Percentiles rank a stretch among this genome's conserved stretches.
phyloP scores from a whole-genome alignment of 1,284 basidiomycete species.

The Ganoderma sp. region DNA sequence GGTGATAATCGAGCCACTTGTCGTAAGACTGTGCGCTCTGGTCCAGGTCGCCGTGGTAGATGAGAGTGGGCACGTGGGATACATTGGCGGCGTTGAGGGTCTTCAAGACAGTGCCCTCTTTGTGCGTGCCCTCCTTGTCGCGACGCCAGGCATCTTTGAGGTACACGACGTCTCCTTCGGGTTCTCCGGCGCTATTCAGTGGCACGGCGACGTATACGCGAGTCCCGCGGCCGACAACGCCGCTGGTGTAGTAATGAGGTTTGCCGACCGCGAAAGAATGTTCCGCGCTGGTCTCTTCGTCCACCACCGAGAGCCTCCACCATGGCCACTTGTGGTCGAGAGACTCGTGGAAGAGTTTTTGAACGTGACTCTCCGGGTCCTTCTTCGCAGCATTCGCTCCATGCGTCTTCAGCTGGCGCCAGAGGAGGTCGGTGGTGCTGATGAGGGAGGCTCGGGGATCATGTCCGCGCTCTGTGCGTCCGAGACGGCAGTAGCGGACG shows the following conservation, averaged over 20 bases:
- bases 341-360: not conserved
- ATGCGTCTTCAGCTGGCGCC: not conserved
- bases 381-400: not conserved
- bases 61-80: slow-evolving; percentile 27
- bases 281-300: not conserved
- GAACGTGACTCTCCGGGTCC: slow-evolving; percentile 5
- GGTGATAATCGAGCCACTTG: not conserved
- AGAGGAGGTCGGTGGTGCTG: not conserved
- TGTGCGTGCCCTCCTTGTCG: slow-evolving; percentile 1
- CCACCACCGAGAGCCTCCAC: slow-evolving; percentile 7
- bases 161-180: slow-evolving; percentile 5
- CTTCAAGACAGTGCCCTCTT: slow-evolving; percentile 16
- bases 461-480: slow-evolving; percentile 11
- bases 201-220: slow-evolving; percentile 23
- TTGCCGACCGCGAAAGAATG: slow-evolving; percentile 14
- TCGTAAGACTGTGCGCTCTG: slow-evolving; percentile 5
- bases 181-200: not conserved
- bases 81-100: slow-evolving; percentile 27
- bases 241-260: slow-evolving; percentile 11
- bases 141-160: slow-evolving; percentile 27
- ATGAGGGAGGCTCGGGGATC: slow-evolving; percentile 20
- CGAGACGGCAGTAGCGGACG: slow-evolving; percentile 7
- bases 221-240: slow-evolving; percentile 18
- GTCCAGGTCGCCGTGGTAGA: slow-evolving; percentile 23
- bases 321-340: slow-evolving; percentile 19